Conservation (phyloP, 2,329 filamentous ascomycete species). For the Botrytis paeoniae region DNA sequence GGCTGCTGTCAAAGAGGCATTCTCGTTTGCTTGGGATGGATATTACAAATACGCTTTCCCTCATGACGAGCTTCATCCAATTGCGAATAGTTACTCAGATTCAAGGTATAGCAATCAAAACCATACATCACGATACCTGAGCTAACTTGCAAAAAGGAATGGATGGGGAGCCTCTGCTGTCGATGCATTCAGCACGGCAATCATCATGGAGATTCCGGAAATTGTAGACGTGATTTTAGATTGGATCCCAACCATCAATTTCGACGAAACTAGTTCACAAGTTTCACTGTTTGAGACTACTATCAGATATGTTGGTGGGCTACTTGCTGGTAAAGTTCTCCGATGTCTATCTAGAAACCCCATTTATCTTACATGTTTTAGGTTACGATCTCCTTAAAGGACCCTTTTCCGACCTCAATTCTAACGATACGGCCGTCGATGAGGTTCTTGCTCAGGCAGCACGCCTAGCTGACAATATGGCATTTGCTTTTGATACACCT, state of each 20-base stretch:
- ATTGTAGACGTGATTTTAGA: conserved; percentile 70
- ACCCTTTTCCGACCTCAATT: conserved; percentile 53
- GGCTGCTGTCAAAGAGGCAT: conserved; percentile 63
- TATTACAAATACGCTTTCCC: conserved; percentile 74
- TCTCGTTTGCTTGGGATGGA: conserved; percentile 67
- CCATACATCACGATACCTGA: not conserved
- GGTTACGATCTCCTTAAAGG: conserved; percentile 71
- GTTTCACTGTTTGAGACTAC: conserved; percentile 88
- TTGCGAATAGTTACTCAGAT: conserved; percentile 62
- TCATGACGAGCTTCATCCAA: conserved; percentile 70
- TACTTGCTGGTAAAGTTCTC: conserved; percentile 64
- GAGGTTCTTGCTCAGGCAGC: conserved; percentile 63
- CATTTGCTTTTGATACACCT: conserved; percentile 73
- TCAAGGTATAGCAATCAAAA: conserved; percentile 55
- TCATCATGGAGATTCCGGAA: conserved; percentile 68
- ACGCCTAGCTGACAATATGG: conserved; percentile 68
- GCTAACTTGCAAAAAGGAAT: conserved; percentile 52
- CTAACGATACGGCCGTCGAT: conserved; percentile 47
- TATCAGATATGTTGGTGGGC: conserved; percentile 79
- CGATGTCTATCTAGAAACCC: not conserved
- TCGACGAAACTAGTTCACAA: conserved; percentile 52
- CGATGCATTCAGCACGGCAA: conserved; percentile 75
- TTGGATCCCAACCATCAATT: conserved; percentile 69
- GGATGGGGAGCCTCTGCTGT: conserved; percentile 82
- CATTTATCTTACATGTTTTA: conserved; percentile 30